Base-by-base conservation (phyloP, 805 yeast species). In the Zygotorulaspora florentina region DNA sequence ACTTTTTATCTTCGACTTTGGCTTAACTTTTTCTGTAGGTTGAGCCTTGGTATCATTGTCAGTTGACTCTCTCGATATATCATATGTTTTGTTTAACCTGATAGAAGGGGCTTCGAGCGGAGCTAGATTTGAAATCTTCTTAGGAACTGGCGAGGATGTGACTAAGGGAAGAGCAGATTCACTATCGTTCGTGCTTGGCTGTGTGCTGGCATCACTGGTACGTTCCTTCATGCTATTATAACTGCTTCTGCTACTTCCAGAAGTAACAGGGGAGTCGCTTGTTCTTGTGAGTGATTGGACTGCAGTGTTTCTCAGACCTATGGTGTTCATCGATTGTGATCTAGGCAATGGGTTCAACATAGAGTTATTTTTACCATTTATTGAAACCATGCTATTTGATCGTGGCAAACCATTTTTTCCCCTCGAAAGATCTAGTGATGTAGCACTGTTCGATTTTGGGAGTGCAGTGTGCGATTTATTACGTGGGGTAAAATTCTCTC, bases 401-500 rank as follows among this genome's bases (percentile, higher is more conserved):
- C 42, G 41, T 8, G 50, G 39, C 9, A 38, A 43, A 25, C 25
- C 23, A n/a, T 41, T 23, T 17, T 35, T 26, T 29, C 17, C 17
- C 26, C 25, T 28, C 4, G 43, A 9, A 9, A n/a, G 17, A 3
- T 17, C 35, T 20, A 18, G 7, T 7, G 25, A 20, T 20, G 25
- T 20, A 20, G 25, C 25, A 7, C 25, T 29, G 26, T 20, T 25
- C 9, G 46, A 31, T 10, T 25, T 39, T 12, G 42, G 39, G 8
- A 47, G 34, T 3, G 41, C 15, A 8, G 16, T 35, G 30, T 43
- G 33, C 27, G 25, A 37, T 8, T 37, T 40, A 23, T 43, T 53
- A 36, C 57, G 58, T 27, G 68, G 67, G 1, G 64, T 64, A 36
- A 63, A 64, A 31, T 42, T 53, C 36, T 64, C 68, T 25, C 68